Evolutionary conservation across 1,284 basidiomycete species (phyloP).

Genomic region (Waitea zeae): DNA sequence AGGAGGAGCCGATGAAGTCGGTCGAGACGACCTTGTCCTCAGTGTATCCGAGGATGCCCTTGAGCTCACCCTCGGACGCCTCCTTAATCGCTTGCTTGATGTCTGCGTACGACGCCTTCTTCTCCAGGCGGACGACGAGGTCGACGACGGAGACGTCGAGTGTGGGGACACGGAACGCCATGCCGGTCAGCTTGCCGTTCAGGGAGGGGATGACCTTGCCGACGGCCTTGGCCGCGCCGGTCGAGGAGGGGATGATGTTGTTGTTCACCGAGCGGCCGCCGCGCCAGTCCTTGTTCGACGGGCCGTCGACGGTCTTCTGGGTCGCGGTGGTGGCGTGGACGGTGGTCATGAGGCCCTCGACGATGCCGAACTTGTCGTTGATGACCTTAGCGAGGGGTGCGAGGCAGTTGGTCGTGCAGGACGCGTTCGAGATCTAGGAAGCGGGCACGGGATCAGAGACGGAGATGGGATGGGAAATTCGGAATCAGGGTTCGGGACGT

Average conservation of each 20-base stretch:
- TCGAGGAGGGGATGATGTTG: conserved; percentile 99
- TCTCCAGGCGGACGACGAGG: conserved; percentile 88
- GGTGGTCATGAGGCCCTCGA: conserved; percentile 97
- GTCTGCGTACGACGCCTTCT: conserved; percentile 71
- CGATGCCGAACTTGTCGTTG: conserved; percentile 90
- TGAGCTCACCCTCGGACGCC: conserved; percentile 56
- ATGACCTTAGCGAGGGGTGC: conserved; percentile 98
- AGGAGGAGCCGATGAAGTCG: conserved; percentile 74
- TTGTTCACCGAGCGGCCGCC: conserved; percentile 93
- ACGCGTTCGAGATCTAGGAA: conserved; percentile 92
- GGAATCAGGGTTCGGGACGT: conserved; percentile 17
- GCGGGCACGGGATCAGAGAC: not conserved
- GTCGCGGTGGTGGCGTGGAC: conserved; percentile 96
- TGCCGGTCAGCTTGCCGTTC: conserved; percentile 95
- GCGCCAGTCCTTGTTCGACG: conserved; percentile 89
- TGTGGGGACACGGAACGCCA: conserved; percentile 96
- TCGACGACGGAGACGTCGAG: conserved; percentile 98
- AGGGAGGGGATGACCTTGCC: conserved; percentile 96
- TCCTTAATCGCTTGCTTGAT: conserved; percentile 84
- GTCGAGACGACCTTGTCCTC: conserved; percentile 92
- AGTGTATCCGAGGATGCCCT: conserved; percentile 90
- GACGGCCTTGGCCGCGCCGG: conserved; percentile 98
- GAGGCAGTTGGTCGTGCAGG: conserved; percentile 99
- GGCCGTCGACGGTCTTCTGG: conserved; percentile 98
- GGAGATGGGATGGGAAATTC: not conserved